Evolutionary conservation across 352 stramenopile genomes (phyloP).

Genomic region (Globisporangium emineosum): DNA sequence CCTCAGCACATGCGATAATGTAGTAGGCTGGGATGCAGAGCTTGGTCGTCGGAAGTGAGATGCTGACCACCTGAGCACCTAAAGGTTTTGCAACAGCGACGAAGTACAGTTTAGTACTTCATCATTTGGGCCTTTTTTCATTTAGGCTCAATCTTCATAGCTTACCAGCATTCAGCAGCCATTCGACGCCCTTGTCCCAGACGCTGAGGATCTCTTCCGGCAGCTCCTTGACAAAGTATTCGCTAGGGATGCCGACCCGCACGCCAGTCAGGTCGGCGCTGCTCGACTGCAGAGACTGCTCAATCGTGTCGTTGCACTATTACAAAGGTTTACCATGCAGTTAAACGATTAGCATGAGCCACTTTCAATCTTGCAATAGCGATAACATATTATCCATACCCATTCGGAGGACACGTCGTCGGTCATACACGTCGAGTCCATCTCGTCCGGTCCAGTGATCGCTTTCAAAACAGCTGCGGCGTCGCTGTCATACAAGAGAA

Average conservation of each 20-base stretch:
- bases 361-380: no score
- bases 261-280: slow-evolving; percentile 64
- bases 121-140: neutral
- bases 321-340: no score
- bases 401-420: slow-evolving; percentile 44
- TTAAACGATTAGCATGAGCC: no score
- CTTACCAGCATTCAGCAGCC: slow-evolving; percentile 58
- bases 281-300: slow-evolving; percentile 23
- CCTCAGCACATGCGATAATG: slow-evolving; percentile 97
- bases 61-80: slow-evolving; percentile 70
- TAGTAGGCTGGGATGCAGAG: slow-evolving; percentile 96
- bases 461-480: slow-evolving; percentile 71
- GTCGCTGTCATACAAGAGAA: slow-evolving; percentile 41
- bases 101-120: no score
- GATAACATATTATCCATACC: slow-evolving; percentile 41
- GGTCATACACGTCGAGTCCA: slow-evolving; percentile 80
- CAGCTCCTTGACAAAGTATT: slow-evolving; percentile 93
- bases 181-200: slow-evolving; percentile 80
- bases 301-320: slow-evolving; percentile 42
- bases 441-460: slow-evolving; percentile 74
- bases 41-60: slow-evolving; percentile 78
- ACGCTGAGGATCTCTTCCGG: slow-evolving; percentile 78
- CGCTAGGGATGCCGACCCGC: slow-evolving; percentile 90
- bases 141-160: neutral
- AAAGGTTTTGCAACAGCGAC: no score